phyloP scores from a whole-genome alignment of 1,284 basidiomycete species.

The Malassezia psittaci region DNA sequence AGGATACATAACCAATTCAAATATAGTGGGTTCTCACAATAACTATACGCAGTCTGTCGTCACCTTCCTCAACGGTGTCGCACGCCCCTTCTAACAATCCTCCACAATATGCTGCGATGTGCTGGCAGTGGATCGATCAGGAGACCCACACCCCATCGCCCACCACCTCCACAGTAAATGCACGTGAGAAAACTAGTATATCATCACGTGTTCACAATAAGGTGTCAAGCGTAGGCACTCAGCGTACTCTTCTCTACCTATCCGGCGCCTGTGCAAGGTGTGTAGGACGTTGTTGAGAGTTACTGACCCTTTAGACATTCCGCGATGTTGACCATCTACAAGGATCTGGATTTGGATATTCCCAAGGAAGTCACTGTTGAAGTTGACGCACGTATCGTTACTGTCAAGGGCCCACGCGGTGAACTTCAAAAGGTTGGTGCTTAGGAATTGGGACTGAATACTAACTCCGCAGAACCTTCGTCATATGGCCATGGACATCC shows the following conservation, averaged over 20 bases:
- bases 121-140: neutral
- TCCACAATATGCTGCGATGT: neutral
- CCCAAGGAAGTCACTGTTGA: conserved; percentile 36
- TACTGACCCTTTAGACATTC: conserved; percentile 7
- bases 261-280: conserved; percentile 17
- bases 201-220: conserved; percentile 3
- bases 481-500: conserved; percentile 48
- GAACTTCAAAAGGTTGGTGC: conserved; percentile 44
- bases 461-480: conserved; percentile 35
- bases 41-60: neutral
- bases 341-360: conserved; percentile 47
- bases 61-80: neutral
- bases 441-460: too few relatives aligned
- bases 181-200: conserved; percentile 11
- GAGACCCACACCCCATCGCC: neutral
- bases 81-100: neutral
- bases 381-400: conserved; percentile 40
- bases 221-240: too few relatives aligned
- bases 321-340: conserved; percentile 47
- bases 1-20: neutral
- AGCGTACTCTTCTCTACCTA: conserved; percentile 14
- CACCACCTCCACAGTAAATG: neutral
- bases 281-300: neutral
- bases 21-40: neutral
- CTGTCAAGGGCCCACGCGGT: conserved; percentile 47